Conservation (phyloP, 2,329 filamentous ascomycete genomes). For the Scedosporium boydii region DNA sequence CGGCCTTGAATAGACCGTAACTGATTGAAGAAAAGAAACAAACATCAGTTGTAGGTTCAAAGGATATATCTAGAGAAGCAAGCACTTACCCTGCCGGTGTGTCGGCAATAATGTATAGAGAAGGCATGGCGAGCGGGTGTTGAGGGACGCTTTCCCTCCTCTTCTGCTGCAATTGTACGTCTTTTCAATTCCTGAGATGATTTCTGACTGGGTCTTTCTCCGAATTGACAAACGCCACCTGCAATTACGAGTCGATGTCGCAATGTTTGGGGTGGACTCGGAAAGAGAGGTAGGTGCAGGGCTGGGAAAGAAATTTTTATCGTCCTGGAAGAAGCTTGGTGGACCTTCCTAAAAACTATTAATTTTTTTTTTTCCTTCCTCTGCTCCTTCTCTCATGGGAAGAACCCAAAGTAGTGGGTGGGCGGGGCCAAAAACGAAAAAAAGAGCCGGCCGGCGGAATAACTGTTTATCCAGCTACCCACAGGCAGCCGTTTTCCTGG, state of each 20-base stretch:
- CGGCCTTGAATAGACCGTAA: conserved; percentile 96
- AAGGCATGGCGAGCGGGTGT: conserved; percentile 18
- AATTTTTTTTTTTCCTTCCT: conserved; percentile 2
- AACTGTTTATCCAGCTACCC: not conserved
- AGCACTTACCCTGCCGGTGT: conserved; percentile 67
- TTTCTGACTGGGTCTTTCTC: not conserved
- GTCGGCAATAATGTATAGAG: conserved; percentile 87
- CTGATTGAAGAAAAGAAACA: conserved; percentile 32
- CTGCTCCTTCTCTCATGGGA: not conserved
- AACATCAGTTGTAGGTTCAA: not conserved
- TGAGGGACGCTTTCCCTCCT: conserved; percentile 2
- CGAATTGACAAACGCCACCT: not conserved
- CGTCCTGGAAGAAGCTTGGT: not conserved
- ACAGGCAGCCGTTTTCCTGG: not conserved
- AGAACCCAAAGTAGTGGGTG: not conserved
- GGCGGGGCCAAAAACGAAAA: not conserved
- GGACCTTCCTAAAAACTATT: conserved; percentile 2
- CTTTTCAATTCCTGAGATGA: not conserved
- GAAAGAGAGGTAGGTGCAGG: not conserved
- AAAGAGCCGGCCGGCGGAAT: not conserved
- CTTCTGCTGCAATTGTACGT: not conserved
- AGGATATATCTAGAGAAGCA: conserved; percentile 4
- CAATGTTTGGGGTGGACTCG: not conserved
- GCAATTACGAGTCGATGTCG: not conserved
- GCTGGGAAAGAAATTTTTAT: conserved; percentile 6